phyloP scores from a whole-genome alignment of 169 alveolate genomes.

The Cryptosporidium meleagridis region DNA sequence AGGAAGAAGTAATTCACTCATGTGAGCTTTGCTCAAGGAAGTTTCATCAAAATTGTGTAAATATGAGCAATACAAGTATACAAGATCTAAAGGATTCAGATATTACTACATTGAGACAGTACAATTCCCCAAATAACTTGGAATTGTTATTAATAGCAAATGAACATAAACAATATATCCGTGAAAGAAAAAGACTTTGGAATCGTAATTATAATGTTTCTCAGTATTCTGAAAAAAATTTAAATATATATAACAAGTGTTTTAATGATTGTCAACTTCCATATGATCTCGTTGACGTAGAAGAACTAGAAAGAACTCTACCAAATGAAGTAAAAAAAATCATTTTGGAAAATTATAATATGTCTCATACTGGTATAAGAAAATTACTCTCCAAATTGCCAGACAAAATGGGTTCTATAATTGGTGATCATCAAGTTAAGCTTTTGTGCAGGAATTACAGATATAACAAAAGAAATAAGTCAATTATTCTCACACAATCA shows the following conservation, averaged over 20 bases:
- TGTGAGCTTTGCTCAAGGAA: conserved; percentile 2
- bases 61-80: neutral
- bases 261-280: conserved; percentile 7
- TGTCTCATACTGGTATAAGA: conserved; percentile 32
- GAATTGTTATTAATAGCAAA: conserved; percentile 32
- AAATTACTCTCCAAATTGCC: conserved; percentile 47
- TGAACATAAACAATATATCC: conserved; percentile 1
- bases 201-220: neutral
- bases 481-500: neutral
- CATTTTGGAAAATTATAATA: conserved; percentile 52
- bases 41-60: conserved; percentile 22
- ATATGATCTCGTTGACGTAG: conserved; percentile 43
- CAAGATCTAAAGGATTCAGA: conserved; percentile 35
- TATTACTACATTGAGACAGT: conserved; percentile 1
- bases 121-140: neutral
- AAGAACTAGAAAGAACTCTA: conserved; percentile 41
- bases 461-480: conserved; percentile 23
- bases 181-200: conserved; percentile 13
- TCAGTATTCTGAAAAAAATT: neutral
- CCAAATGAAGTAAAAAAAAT: conserved; percentile 33
- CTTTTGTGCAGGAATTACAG: conserved; percentile 48
- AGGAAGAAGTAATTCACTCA: neutral
- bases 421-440: conserved; percentile 47
- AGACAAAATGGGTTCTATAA: conserved; percentile 23
- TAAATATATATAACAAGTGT: neutral